Base-by-base conservation (phyloP, 352 stramenopile genomes). In the Stephanocyclus meneghinianus region DNA sequence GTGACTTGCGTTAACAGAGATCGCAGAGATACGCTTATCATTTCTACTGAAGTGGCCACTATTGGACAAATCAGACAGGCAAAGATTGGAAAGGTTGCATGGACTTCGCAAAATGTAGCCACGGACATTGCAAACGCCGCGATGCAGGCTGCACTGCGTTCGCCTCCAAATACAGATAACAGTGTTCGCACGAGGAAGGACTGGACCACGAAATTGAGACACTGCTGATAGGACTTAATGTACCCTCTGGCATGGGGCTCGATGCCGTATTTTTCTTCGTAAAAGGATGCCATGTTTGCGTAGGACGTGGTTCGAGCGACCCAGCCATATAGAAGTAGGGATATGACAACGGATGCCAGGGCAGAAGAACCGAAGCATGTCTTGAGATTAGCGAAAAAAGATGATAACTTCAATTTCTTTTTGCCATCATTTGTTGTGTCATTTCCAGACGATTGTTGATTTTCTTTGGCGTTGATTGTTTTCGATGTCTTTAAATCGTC, bases 261-360 rank as follows among this genome's bases (percentile, higher is more conserved):
- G 15, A 92, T 64, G 1, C 71, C 62, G 61, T 90, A 92, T 78
- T 90, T 90, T 70, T 91, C 82, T 79, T 92, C 87, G 42, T 92
- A 92, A 63, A 89, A 92, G 11, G 60, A 83, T 66, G 77, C 80
- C 74, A 92, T 85, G 11, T 76, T 78, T 1, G 76, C 65, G 71
- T 89, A 92, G 3, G 60, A 83, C 15, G 87, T 92, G 4, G 87
- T 80, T 44, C 76, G 63, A 40, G 63, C 63, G 3, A 90, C 76
- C 80, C 79, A 91, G 4, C 65, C 78, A 72, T 87, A 87, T 9
- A 92, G 26, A 35, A 92, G 30, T 18, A 73, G 30, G 3, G 82
- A 79, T 26, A 76, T 72, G 51, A 92, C 75, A 11, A 88, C 83
- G 7, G 83, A 81, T 60, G 63, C 78, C 16, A 92, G 70, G 18